Conservation (phyloP, 139 green algal genomes). For the Helicosporidium sp. region DNA sequence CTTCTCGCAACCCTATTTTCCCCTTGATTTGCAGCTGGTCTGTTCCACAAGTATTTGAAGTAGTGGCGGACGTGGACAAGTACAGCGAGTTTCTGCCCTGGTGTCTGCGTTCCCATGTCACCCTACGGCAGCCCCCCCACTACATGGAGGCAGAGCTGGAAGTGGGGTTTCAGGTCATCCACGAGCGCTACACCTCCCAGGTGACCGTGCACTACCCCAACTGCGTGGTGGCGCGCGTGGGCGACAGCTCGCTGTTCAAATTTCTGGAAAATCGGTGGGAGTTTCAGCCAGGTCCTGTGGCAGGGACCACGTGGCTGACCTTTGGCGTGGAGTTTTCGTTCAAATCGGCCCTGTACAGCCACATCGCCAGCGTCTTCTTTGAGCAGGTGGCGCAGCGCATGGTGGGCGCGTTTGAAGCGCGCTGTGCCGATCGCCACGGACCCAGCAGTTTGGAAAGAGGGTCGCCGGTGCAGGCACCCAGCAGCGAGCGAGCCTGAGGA, state of each 20-base stretch:
- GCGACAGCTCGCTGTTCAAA: constrained; percentile 57
- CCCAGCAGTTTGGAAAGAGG: too few species aligned
- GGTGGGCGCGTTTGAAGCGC: constrained; percentile 66
- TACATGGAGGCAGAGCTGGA: constrained; percentile 81
- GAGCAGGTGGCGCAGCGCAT: constrained; percentile 66
- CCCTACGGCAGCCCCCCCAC: background rate
- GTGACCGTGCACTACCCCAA: constrained; percentile 35
- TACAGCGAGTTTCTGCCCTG: constrained; percentile 81
- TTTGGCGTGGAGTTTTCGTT: constrained; percentile 81
- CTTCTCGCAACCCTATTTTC: too few species aligned
- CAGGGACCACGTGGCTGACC: constrained; percentile 39
- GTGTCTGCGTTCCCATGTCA: constrained; percentile 44
- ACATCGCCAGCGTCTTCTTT: constrained; percentile 45
- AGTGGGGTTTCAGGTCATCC: constrained; percentile 73
- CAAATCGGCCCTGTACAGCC: constrained; percentile 53
- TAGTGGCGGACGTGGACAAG: constrained; percentile 61
- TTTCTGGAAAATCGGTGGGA: constrained; percentile 63
- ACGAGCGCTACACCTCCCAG: constrained; percentile 52
- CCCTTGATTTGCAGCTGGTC: too few species aligned
- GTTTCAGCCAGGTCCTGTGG: constrained; percentile 42
- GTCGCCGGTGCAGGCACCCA: too few species aligned
- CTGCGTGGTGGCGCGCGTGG: constrained; percentile 30
- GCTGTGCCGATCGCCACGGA: too few species aligned
- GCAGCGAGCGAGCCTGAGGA: too few species aligned
- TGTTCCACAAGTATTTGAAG: too few species aligned